Evolutionary conservation across 345 rosid genomes (phyloP).

Genomic region (Schrenkiella parvula): DNA sequence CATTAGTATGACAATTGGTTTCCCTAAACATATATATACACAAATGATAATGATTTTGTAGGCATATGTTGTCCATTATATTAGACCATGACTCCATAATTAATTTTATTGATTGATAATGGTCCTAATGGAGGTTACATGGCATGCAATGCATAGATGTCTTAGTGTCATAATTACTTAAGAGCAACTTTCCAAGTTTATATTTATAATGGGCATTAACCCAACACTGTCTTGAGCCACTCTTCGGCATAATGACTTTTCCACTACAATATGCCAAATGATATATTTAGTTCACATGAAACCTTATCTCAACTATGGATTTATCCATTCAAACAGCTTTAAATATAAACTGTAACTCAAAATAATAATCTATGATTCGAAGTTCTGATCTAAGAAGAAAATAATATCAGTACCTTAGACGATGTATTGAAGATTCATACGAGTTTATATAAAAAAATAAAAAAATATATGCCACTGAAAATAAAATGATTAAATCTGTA

Average conservation of each 20-base stretch:
- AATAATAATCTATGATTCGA: background rate
- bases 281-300: conserved; percentile 10
- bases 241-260: conserved; percentile 32
- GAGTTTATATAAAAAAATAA: background rate
- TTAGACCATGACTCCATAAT: background rate
- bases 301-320: background rate
- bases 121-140: conserved; percentile 30
- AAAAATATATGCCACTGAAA: background rate
- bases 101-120: background rate
- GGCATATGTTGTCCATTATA: conserved; percentile 7
- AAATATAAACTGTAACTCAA: background rate
- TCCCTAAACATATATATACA: conserved; percentile 20
- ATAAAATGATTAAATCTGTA: background rate
- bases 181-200: background rate
- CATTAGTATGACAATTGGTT: conserved; percentile 13
- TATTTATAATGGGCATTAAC: background rate
- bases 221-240: conserved; percentile 36
- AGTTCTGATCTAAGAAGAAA: background rate
- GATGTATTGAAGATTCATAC: background rate
- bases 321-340: background rate
- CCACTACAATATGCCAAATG: conserved; percentile 26
- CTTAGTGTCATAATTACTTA: conserved; percentile 25
- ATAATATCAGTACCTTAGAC: background rate
- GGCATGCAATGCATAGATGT: conserved; percentile 22
- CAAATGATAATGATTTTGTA: background rate